Percentiles rank a stretch among this genome's conserved stretches.
phyloP scores from a whole-genome alignment of 805 yeast genomes.

The Candida yuanshanica region DNA sequence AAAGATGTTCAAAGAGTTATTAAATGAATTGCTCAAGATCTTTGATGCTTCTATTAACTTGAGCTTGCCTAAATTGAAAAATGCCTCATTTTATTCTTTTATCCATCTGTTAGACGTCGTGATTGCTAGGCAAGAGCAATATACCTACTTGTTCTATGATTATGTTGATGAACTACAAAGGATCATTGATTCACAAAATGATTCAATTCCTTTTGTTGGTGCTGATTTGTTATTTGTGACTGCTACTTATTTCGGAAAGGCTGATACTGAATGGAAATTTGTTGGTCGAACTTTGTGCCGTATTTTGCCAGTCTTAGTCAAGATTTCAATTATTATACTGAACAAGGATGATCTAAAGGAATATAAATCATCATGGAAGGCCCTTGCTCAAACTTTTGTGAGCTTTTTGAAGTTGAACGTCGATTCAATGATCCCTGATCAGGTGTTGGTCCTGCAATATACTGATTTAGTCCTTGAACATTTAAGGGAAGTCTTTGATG shows the following conservation, averaged over 20 bases:
- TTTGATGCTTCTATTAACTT: conserved; percentile 21
- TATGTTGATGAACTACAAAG: conserved; percentile 29
- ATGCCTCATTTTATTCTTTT: conserved; percentile 46
- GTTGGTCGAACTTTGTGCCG: conserved; percentile 62
- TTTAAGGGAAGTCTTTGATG: conserved; percentile 35
- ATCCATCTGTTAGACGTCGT: conserved; percentile 58
- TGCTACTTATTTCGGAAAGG: conserved; percentile 41
- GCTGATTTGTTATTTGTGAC: conserved; percentile 41
- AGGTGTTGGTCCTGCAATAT: conserved; percentile 54
- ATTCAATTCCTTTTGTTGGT: conserved; percentile 45
- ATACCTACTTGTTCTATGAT: conserved; percentile 48
- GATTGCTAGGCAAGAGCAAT: conserved; percentile 61
- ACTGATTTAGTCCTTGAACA: conserved; percentile 49
- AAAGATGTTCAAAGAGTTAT: conserved; percentile 56
- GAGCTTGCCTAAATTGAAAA: conserved; percentile 23
- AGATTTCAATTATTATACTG: conserved; percentile 30
- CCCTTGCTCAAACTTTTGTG: conserved; percentile 29
- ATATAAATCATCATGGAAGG: conserved; percentile 24
- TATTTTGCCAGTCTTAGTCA: conserved; percentile 45
- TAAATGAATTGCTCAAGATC: conserved; percentile 34
- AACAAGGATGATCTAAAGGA: conserved; percentile 16
- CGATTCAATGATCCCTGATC: conserved; percentile 50
- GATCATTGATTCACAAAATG: conserved; percentile 14
- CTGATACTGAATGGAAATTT: conserved; percentile 53
- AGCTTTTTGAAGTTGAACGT: conserved; percentile 43